Evolutionary conservation across 805 yeast genomes (phyloP).

Genomic region (Lachancea meyersii): DNA sequence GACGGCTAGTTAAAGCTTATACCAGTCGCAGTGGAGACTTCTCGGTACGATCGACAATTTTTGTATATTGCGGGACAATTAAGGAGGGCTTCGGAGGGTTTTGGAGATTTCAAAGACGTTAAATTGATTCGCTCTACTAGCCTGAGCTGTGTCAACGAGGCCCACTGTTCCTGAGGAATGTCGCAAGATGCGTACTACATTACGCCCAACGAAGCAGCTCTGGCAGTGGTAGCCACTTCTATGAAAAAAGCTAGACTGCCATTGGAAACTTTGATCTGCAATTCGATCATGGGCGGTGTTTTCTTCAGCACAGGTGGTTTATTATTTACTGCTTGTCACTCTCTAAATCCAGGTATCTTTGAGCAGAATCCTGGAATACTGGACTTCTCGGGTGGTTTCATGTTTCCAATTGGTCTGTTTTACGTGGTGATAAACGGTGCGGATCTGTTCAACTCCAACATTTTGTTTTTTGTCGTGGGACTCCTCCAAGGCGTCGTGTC

Average conservation of each 20-base stretch:
- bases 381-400: slow-evolving; percentile 50
- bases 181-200: slow-evolving; percentile 50
- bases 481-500: slow-evolving; percentile 64
- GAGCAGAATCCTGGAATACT: slow-evolving; percentile 46
- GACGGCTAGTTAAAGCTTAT: no score
- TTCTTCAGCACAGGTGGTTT: slow-evolving; percentile 68
- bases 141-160: no score
- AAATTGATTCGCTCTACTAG: no score
- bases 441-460: slow-evolving; percentile 70
- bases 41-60: no score
- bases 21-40: no score
- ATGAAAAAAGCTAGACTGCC: slow-evolving; percentile 75
- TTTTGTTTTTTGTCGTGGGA: slow-evolving; percentile 65
- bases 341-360: slow-evolving; percentile 42
- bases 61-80: no score
- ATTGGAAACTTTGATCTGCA: slow-evolving; percentile 51
- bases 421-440: slow-evolving; percentile 71
- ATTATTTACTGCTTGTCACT: slow-evolving; percentile 52
- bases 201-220: slow-evolving; percentile 74
- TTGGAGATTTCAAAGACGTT: no score
- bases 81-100: no score
- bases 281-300: slow-evolving; percentile 64
- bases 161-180: no score
- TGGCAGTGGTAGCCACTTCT: slow-evolving; percentile 78
- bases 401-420: slow-evolving; percentile 67